Base-by-base conservation (phyloP, 768 basidiomycete genomes). In the Boletus sensibilis region DNA sequence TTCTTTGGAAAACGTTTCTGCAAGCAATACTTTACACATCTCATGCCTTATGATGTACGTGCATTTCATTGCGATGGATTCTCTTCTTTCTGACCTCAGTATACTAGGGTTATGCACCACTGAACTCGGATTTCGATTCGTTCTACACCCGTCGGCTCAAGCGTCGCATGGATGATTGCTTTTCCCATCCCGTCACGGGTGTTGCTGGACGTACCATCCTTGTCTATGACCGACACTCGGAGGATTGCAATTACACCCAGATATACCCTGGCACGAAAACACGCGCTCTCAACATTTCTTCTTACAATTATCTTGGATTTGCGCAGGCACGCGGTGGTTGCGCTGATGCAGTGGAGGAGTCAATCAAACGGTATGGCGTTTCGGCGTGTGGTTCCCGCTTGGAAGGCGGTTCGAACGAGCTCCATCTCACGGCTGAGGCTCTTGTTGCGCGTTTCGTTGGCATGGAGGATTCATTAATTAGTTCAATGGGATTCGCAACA, bases 271-370 rank as follows among this genome's bases (percentile, higher is more conserved):
- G 94, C 56, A 82, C 78, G 1, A 82, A 80, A 25, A 94, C 92
- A 0, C 91, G 95, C 50, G 90, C 88, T 0, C 87, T 99, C 64
- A 99, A 99, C 72, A 90, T 98, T 62, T 95, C 94, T 1, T 97
- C 94, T 9, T 99, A 99, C 79, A 99, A 98, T 76, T 99, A 98
- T 70, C 92, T 99, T 65, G 97, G 97, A 4, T 99, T 99, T 68
- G 97, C 96, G 0, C 93, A 96, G 69, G 90, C 88, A 16, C 82
- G 83, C 4, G 97, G 97, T 14, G 90, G 91, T 7, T 97, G 94
- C 69, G 92, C 97, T 9, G 97, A 98, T 67, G 92, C 92, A 6
- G 95, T 93, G 9, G 94, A 95, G 68, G 88, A 90, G 59, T 75
- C 80, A 20, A 84, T 98, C 70, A 80, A 78, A 59, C 83, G 86